Evolutionary conservation across 371 early-diverging fungal species (phyloP).

Genomic region (Batkoa obscura): DNA sequence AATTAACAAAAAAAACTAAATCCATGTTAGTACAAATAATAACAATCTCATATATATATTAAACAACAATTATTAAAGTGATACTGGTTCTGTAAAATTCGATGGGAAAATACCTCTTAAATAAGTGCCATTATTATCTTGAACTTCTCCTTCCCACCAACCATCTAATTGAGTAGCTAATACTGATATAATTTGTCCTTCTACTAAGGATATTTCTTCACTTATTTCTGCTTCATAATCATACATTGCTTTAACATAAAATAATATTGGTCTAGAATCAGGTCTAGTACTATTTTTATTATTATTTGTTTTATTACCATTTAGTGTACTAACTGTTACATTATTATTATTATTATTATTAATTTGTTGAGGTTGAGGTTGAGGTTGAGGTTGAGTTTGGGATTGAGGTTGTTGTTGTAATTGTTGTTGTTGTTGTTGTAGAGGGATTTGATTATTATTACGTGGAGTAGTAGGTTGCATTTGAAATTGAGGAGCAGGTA

Average conservation of each 20-base stretch:
- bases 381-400: background rate
- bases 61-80: background rate
- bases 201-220: slow-evolving; percentile 53
- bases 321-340: background rate
- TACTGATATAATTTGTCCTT: slow-evolving; percentile 61
- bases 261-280: slow-evolving; percentile 4
- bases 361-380: no score
- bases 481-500: no score
- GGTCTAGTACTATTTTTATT: background rate
- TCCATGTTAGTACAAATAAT: no score
- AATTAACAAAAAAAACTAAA: no score
- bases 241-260: slow-evolving; percentile 48
- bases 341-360: no score
- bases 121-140: slow-evolving; percentile 13
- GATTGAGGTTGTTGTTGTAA: background rate
- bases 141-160: slow-evolving; percentile 55
- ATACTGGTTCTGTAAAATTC: slow-evolving; percentile 31
- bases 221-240: slow-evolving; percentile 60
- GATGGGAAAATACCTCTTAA: slow-evolving; percentile 34
- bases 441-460: no score
- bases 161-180: slow-evolving; percentile 33
- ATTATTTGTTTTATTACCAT: background rate
- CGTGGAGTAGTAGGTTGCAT: no score
- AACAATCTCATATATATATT: no score
- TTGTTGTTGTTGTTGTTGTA: no score